These are phyloP conservation scores for Peronosclerospora sorghi DNA, from an alignment of 352 stramenopile species.

Conservation along the genomic window DNA sequence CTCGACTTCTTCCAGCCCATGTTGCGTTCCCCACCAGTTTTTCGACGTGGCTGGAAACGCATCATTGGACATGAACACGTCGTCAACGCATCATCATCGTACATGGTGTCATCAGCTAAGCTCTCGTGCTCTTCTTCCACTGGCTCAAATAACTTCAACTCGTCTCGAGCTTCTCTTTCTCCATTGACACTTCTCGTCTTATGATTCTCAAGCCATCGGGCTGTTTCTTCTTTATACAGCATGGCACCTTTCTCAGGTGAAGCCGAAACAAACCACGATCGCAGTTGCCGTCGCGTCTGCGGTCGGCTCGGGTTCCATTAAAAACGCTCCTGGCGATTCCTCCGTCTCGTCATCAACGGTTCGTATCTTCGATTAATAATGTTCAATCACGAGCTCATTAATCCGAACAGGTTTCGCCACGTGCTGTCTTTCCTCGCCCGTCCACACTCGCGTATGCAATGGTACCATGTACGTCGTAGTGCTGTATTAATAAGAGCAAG, in stretches of 20 bases:
- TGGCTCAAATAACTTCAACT: slow-evolving; percentile 26
- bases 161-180: slow-evolving; percentile 9
- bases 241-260: slow-evolving; percentile 34
- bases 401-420: slow-evolving; percentile 37
- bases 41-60: slow-evolving; percentile 55
- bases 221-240: slow-evolving; percentile 43
- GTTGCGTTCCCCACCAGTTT: slow-evolving; percentile 64
- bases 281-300: neutral
- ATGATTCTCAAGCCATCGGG: slow-evolving; percentile 51
- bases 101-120: slow-evolving; percentile 1
- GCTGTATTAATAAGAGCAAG: no score
- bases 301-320: slow-evolving; percentile 34
- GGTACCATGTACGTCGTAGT: no score
- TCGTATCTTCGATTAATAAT: slow-evolving; percentile 57
- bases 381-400: slow-evolving; percentile 79
- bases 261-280: slow-evolving; percentile 53
- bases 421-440: slow-evolving; percentile 33
- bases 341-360: slow-evolving; percentile 6
- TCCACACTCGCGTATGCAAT: no score
- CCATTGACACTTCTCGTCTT: slow-evolving; percentile 7
- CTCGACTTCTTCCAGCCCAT: slow-evolving; percentile 36
- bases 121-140: slow-evolving; percentile 30
- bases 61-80: slow-evolving; percentile 30
- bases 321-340: slow-evolving; percentile 34
- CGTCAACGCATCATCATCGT: slow-evolving; percentile 20